Percentiles rank a stretch among this genome's conserved stretches.
Evolutionary conservation across 2,329 filamentous ascomycete genomes (phyloP).

Genomic region (Coleophoma crateriformis): DNA sequence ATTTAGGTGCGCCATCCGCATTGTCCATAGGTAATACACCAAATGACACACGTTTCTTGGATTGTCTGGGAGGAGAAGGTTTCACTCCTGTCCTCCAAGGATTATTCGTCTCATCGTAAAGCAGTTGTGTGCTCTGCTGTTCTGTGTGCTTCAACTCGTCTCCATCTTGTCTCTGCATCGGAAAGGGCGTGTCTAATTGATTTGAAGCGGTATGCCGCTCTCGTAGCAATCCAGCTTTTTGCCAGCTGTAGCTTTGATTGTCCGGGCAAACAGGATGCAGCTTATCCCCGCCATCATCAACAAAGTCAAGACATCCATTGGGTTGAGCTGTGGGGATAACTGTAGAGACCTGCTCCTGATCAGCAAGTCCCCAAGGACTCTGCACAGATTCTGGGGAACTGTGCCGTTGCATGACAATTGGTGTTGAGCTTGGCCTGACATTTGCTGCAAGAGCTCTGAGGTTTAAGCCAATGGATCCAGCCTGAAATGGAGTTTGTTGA

Average conservation of each 20-base stretch:
- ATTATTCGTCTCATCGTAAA: constrained; percentile 18
- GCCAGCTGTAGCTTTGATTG: constrained; percentile 3
- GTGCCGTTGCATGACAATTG: too few relatives aligned
- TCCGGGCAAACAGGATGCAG: too few relatives aligned
- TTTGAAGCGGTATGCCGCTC: background rate
- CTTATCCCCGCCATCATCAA: background rate
- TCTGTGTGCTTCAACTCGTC: background rate
- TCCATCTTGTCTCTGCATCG: constrained; percentile 8
- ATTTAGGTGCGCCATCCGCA: background rate
- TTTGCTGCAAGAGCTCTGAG: too few relatives aligned
- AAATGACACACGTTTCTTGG: constrained; percentile 24
- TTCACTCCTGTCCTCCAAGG: constrained; percentile 18
- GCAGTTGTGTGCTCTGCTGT: constrained; percentile 14
- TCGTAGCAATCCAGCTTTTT: constrained; percentile 7
- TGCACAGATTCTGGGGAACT: too few relatives aligned
- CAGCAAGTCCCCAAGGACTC: background rate
- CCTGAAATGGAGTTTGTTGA: too few relatives aligned
- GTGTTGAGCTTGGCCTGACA: too few relatives aligned
- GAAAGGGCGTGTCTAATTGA: constrained; percentile 12
- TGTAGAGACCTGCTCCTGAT: background rate
- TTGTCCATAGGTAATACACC: constrained; percentile 6
- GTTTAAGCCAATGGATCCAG: too few relatives aligned
- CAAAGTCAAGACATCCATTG: background rate
- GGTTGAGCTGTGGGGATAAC: background rate
- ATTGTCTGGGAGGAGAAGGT: constrained; percentile 5